phyloP scores from a whole-genome alignment of 2,329 filamentous ascomycete species.

The Zarea fungicola region DNA sequence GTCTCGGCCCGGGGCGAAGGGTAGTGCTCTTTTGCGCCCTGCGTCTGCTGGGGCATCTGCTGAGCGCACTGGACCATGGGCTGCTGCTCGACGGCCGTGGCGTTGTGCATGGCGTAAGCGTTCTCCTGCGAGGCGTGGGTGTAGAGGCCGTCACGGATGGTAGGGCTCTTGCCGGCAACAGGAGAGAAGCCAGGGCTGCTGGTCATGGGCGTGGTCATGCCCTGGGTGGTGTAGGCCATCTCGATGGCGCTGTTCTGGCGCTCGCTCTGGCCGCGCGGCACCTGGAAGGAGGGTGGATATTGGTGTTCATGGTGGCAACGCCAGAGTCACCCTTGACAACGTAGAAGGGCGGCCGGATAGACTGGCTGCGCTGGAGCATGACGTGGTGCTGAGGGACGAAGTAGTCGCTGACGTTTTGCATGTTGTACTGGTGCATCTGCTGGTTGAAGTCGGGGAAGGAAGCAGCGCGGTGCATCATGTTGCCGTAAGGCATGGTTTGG shows the following conservation, averaged over 20 bases:
- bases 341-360: slow-evolving; percentile 46
- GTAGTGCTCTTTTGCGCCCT: slow-evolving; percentile 27
- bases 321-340: slow-evolving; percentile 57
- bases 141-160: slow-evolving; percentile 51
- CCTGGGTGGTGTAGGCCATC: slow-evolving; percentile 44
- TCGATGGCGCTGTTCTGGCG: slow-evolving; percentile 44
- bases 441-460: slow-evolving; percentile 52
- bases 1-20: slow-evolving; percentile 36
- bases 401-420: slow-evolving; percentile 38
- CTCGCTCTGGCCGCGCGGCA: slow-evolving; percentile 43
- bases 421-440: slow-evolving; percentile 38
- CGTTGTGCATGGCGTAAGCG: slow-evolving; percentile 40
- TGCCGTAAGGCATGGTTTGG: slow-evolving; percentile 31
- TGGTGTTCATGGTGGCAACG: slow-evolving; percentile 56
- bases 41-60: slow-evolving; percentile 32
- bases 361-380: slow-evolving; percentile 44
- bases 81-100: slow-evolving; percentile 42
- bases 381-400: slow-evolving; percentile 25
- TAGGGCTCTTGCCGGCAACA: slow-evolving; percentile 47
- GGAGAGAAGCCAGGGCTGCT: slow-evolving; percentile 57
- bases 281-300: slow-evolving; percentile 46
- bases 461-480: slow-evolving; percentile 44
- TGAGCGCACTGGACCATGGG: slow-evolving; percentile 41
- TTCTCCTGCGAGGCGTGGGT: slow-evolving; percentile 46
- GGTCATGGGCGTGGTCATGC: slow-evolving; percentile 46